phyloP scores from a whole-genome alignment of 1,284 basidiomycete species.

The Coniferiporia sulphurascens region DNA sequence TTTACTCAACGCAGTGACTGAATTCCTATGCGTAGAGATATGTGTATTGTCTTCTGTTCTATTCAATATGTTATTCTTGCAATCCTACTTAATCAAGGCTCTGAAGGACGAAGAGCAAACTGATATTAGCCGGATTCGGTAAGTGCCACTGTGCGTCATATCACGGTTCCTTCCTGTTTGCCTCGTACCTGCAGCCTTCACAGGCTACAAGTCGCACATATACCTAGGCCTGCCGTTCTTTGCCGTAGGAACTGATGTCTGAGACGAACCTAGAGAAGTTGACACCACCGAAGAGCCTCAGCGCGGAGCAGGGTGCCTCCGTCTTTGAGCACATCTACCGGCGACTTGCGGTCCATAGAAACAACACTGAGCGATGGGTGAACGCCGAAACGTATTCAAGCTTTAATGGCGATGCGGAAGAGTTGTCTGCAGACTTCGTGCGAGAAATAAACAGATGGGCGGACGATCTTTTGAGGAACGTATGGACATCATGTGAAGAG shows the following conservation, averaged over 20 bases:
- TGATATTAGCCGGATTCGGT: not conserved
- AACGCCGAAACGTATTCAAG: constrained; percentile 32
- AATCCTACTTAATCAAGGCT: not conserved
- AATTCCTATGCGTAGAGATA: not conserved
- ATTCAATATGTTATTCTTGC: not conserved
- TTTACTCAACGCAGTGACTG: not conserved
- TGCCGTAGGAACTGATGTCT: not conserved
- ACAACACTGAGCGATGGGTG: constrained; percentile 39
- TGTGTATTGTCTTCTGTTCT: not conserved
- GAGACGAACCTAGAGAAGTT: constrained; percentile 33
- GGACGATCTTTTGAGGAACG: constrained; percentile 38
- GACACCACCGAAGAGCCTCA: constrained; percentile 38
- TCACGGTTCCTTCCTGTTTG: not conserved
- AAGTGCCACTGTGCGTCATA: not conserved
- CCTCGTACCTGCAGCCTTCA: not conserved
- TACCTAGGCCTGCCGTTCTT: not conserved
- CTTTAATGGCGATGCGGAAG: constrained; percentile 21
- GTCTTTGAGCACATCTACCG: constrained; percentile 44
- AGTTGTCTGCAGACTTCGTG: constrained; percentile 32
- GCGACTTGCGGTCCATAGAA: constrained; percentile 43
- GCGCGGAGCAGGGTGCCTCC: constrained; percentile 29
- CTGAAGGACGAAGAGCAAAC: not conserved
- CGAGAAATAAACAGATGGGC: constrained; percentile 42
- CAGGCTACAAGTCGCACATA: not conserved
- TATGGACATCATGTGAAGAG: constrained; percentile 46